Base-by-base conservation (phyloP, 495 filamentous ascomycete genomes). In the Penicillium ucsense region DNA sequence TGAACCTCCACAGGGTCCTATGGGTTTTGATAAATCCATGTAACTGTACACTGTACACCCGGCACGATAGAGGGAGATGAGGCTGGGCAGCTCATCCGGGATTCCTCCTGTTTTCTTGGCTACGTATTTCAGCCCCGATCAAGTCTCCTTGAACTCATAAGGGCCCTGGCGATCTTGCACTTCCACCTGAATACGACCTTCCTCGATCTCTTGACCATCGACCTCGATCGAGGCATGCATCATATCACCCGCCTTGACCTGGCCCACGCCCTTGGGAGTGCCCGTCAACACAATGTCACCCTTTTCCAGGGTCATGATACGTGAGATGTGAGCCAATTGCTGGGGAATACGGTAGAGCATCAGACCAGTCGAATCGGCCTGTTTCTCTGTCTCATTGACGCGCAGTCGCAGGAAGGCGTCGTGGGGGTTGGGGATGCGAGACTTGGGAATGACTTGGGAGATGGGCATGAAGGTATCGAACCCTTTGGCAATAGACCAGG, bases 391-490 rank as follows among this genome's bases (percentile, higher is more conserved):
- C 44, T 78, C 72, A 65, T 92, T 90, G 46, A 97, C 87, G 20
- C 68, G 80, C 34, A 98, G 76, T 54, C 85, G 88, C 38, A 98
- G 73, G 65, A 91, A 84, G 36, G 85, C 83, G 49, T 88, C 79
- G 59, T 96, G 88, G 33, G 92, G 92, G 71, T 96, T 82, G 9
- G 85, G 83, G 51, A 97, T 85, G 46, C 68, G 69, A 12, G 79
- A 72, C 69, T 89, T 92, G 37, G 78, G 65, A 50, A 98, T 95
- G 46, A 82, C 74, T 36, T 83, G 68, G 52, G 79, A 84, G 49
- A 98, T 76, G 40, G 92, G 92, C 7, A 90, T 75, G 74, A 98
- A 98, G 20, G 92, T 97, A 60, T 97, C 94, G 64, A 95, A 96
- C 35, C 94, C 94, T 71, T 98, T 98, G 49, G 84, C 81, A 51